Base-by-base conservation (phyloP, 1,139 yeast genomes). In the Blastobotrys buckinghamii region DNA sequence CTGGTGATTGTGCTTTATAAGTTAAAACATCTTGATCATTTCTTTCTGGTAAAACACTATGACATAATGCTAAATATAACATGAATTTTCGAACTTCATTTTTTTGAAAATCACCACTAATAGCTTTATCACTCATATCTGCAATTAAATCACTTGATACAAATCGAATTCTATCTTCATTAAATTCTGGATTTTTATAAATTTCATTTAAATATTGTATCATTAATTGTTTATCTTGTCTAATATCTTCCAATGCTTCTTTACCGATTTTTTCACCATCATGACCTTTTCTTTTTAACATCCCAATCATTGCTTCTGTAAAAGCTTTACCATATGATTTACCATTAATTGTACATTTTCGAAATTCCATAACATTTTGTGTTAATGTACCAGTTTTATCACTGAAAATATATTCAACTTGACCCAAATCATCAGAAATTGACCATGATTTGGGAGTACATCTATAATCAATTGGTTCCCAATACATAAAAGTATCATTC, bases 361-460 rank as follows among this genome's bases (percentile, higher is more conserved):
- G 87, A 68, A 89, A 90, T 64, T 90, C 96, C 97, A 92, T 92
- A 32, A 90, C 86, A 66, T 92, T 92, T 64, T 90, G 97, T 1
- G 98, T 92, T 58, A 92, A 74, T 0, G 98, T 92, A 52, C 98
- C 98, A 0, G 98, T 92, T 68, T 92, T 92, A 70, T 92, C 97
- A 62, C 96, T 86, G 68, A 92, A 92, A 40, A 92, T 82, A 64
- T 89, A 92, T 65, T 90, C 97, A 59, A 92, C 85, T 68, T 92
- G 97, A 24, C 98, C 98, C 59, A 92, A 74, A 67, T 92, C 98
- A 71, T 92, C 98, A n/a, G 97, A 87, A 45, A 94, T 88, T 61
- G 85, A 87, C 98, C 98, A 92, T 0, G 97, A 79, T 63, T 92
- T 90, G 5, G 98, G 97, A 2, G 90, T 81, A 68, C 97, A 92